Evolutionary conservation across 2,329 filamentous ascomycete species (phyloP).

Genomic region (Zopfia rhizophila): DNA sequence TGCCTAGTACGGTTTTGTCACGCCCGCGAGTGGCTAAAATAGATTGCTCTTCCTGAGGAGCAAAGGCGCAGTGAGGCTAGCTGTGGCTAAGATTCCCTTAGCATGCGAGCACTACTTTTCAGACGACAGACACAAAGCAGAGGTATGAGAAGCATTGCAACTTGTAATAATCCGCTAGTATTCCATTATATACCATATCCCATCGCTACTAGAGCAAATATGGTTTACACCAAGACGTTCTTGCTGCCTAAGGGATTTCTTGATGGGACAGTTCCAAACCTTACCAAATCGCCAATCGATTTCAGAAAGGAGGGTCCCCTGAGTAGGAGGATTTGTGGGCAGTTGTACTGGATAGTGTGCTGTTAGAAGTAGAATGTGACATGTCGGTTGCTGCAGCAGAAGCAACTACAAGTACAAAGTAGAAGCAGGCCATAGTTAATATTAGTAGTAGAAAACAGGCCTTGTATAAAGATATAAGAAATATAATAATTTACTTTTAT

Average conservation of each 20-base stretch:
- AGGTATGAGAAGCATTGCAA: too few species aligned
- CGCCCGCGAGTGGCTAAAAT: too few species aligned
- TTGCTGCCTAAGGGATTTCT: conserved; percentile 61
- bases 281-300: conserved; percentile 63
- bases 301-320: conserved; percentile 56
- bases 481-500: too few species aligned
- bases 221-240: conserved; percentile 2
- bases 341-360: conserved; percentile 70
- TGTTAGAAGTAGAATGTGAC: conserved; percentile 71
- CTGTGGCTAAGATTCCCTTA: too few species aligned
- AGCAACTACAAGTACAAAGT: conserved; percentile 54
- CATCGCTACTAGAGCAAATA: too few species aligned
- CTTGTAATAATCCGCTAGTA: too few species aligned
- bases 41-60: too few species aligned
- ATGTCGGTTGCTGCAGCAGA: conserved; percentile 42
- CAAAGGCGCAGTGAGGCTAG: too few species aligned
- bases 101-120: too few species aligned
- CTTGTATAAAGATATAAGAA: conserved; percentile 67
- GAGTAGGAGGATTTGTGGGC: conserved; percentile 68
- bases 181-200: too few species aligned
- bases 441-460: conserved; percentile 70
- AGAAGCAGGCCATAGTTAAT: conserved; percentile 77
- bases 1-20: too few species aligned
- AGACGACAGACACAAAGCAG: too few species aligned
- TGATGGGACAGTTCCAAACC: conserved; percentile 54